Conservation (phyloP, 345 rosid species). For the Tarenaya hassleriana region DNA sequence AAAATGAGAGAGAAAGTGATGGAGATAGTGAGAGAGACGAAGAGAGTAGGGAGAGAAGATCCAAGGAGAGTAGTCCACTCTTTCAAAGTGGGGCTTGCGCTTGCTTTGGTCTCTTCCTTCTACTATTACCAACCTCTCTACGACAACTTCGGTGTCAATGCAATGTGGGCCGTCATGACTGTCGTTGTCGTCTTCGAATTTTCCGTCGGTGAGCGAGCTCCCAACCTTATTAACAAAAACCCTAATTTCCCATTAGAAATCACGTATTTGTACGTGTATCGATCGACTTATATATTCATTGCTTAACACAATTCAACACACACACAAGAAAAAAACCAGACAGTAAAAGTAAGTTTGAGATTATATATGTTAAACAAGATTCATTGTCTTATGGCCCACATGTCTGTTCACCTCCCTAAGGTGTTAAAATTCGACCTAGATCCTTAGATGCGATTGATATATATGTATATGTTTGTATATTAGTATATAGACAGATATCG, state of each 20-base stretch:
- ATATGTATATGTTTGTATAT: background rate
- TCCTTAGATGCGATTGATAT: too few species aligned
- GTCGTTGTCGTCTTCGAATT: constrained; percentile 77
- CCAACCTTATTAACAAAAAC: background rate
- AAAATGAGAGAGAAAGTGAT: constrained; percentile 15
- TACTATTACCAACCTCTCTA: constrained; percentile 61
- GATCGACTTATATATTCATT: too few species aligned
- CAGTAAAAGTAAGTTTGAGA: too few species aligned
- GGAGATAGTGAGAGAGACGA: constrained; percentile 19
- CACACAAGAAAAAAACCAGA: too few species aligned
- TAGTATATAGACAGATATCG: background rate
- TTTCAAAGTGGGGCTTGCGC: constrained; percentile 62
- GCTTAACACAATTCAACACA: too few species aligned
- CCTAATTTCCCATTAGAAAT: background rate
- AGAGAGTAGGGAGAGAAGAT: constrained; percentile 54
- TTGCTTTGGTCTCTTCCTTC: constrained; percentile 51
- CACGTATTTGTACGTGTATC: too few species aligned
- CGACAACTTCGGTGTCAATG: constrained; percentile 53
- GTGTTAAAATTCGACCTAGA: too few species aligned
- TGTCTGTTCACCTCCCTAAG: too few species aligned
- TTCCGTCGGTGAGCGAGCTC: constrained; percentile 59
- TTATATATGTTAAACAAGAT: too few species aligned
- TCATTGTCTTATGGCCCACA: too few species aligned
- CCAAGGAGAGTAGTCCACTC: constrained; percentile 65
- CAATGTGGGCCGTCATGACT: constrained; percentile 85